Conservation (phyloP, 352 stramenopile genomes). For the Phytophthora sp. region DNA sequence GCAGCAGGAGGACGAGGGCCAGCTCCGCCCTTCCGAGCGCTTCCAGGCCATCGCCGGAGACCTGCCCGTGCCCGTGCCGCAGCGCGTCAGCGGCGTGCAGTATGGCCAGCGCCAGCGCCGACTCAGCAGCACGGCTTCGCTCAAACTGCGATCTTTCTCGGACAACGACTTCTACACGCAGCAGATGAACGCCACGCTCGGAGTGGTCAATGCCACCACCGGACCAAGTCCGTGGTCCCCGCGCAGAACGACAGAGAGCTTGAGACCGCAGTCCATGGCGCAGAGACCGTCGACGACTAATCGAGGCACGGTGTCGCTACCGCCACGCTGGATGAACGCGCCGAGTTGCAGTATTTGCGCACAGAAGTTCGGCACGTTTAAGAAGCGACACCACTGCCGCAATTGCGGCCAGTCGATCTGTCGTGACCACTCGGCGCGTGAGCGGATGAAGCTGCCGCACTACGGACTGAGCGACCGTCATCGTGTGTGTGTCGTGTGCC, state of each 20-base stretch:
- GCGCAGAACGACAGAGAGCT: slow-evolving; percentile 35
- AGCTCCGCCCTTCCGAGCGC: slow-evolving; percentile 35
- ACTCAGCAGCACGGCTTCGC: slow-evolving; percentile 49
- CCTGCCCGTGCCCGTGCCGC: slow-evolving; percentile 26
- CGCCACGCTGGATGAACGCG: slow-evolving; percentile 84
- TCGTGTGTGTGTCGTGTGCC: slow-evolving; percentile 84
- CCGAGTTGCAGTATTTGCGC: slow-evolving; percentile 87
- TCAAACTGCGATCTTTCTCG: slow-evolving; percentile 68
- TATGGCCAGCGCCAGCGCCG: slow-evolving; percentile 36
- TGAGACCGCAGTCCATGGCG: slow-evolving; percentile 46
- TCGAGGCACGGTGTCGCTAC: slow-evolving; percentile 61
- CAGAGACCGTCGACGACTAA: slow-evolving; percentile 36
- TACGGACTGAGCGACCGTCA: slow-evolving; percentile 82
- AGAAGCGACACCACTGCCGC: slow-evolving; percentile 88
- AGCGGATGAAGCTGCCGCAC: slow-evolving; percentile 83
- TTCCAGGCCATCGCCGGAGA: slow-evolving; percentile 48
- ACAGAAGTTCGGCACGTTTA: slow-evolving; percentile 80
- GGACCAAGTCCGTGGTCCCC: slow-evolving; percentile 33
- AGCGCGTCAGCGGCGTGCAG: slow-evolving; percentile 14
- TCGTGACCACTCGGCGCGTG: slow-evolving; percentile 80
- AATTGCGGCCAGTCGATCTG: slow-evolving; percentile 90
- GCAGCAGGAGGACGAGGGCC: slow-evolving; percentile 25
- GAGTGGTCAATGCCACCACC: slow-evolving; percentile 3
- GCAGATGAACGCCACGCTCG: slow-evolving; percentile 28
- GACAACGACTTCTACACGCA: slow-evolving; percentile 70